phyloP scores from a whole-genome alignment of 192 early-diverging fungal genomes.

The Thamnidium elegans region DNA sequence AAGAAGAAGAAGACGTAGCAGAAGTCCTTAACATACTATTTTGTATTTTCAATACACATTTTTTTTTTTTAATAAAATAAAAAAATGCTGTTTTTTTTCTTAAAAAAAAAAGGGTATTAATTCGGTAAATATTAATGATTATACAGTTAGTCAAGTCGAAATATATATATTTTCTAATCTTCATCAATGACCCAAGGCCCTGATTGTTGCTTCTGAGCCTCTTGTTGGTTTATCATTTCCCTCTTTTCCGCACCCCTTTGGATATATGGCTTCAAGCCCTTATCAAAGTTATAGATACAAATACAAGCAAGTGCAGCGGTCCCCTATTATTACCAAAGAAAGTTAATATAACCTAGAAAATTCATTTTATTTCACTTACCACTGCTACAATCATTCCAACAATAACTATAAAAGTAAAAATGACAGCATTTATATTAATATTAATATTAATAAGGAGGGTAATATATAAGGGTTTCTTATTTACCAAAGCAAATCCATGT shows the following conservation, averaged over 20 bases:
- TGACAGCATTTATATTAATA: constrained; percentile 3
- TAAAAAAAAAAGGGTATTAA: too few relatives aligned
- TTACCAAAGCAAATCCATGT: constrained; percentile 42
- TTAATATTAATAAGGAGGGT: neutral
- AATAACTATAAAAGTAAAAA: constrained; percentile 20
- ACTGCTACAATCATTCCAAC: constrained; percentile 26
- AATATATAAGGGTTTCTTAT: neutral
- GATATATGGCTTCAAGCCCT: constrained; percentile 27
- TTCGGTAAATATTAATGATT: too few relatives aligned
- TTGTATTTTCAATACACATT: neutral
- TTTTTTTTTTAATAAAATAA: neutral
- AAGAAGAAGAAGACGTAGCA: constrained; percentile 22
- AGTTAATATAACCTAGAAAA: neutral
- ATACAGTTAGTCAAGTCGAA: neutral
- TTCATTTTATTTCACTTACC: constrained; percentile 15
- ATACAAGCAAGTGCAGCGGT: constrained; percentile 19
- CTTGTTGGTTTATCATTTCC: constrained; percentile 5
- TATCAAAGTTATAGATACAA: constrained; percentile 33
- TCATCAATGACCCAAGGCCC: constrained; percentile 34
- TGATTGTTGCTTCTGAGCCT: constrained; percentile 4
- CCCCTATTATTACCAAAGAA: constrained; percentile 8
- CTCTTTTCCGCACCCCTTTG: constrained; percentile 27
- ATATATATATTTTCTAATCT: constrained; percentile 12
- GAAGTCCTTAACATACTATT: constrained; percentile 19
- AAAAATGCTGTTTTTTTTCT: too few relatives aligned